Base-by-base conservation (phyloP, 1,139 yeast species). In the Geotrichum klebahnii region DNA sequence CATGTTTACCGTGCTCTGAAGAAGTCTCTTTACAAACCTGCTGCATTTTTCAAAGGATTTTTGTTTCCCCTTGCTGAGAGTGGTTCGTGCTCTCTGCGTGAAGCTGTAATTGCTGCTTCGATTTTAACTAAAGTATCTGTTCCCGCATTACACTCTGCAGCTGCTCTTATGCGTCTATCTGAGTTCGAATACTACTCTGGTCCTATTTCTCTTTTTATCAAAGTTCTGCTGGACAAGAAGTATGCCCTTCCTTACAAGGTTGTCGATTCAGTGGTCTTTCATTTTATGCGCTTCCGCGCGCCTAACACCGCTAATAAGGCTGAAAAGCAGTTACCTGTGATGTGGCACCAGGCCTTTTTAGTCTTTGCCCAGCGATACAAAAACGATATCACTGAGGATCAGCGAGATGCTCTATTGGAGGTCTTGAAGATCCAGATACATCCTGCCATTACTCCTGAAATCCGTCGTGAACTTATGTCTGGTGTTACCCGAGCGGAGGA, bases 221-320 rank as follows among this genome's bases (percentile, higher is more conserved):
- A 94, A 66, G 87, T 88, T 2, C 75, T 92, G 54, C 74, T 94
- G 45, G 97, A 94, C 67, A 92, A 94, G 73, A 90, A 88, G 68
- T 92, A 94, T 63, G 97, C 99, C 1, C 75, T 92, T 56, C 99
- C 98, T 33, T 92, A 89, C 69, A 96, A 90, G 71, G 94, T 96
- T 1, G 81, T 92, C 52, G 98, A 94, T 67, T 95, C 90, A 56
- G 76, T 88, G 57, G 98, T 94, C n/a, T 90, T 86, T 67, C 95
- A 89, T 65, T 92, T 92, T 67, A 84, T 90, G 85, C 78, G 89
- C 60, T 94, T 90, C 70, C 78, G 72, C 20, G 70, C 68, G 32
- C 69, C 66, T 34, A 68, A 70, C 23, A 66, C 67, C 38, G 69
- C 72, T 39, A 68, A 66, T 45, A 66, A 66, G 40, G 68, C 66